Evolutionary conservation across 306 rosid species (phyloP), one percentile per base, ranked within the genome.

Genomic region (Abrus precatorius): DNA sequence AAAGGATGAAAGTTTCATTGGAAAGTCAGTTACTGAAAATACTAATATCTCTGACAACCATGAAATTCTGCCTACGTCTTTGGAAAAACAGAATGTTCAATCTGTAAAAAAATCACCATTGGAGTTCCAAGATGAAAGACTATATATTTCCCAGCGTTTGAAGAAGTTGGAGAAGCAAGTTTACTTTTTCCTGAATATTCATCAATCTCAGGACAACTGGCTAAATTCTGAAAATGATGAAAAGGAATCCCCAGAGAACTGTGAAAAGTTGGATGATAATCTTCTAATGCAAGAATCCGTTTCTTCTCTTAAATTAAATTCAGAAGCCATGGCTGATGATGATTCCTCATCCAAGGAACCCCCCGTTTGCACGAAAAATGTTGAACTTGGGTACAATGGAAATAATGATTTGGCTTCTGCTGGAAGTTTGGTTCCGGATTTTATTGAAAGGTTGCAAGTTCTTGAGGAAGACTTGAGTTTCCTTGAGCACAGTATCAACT

Each of bases 91-190:
- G 79, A 69, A 80, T 80, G 67, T 50, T n/a, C 81, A 49, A 57
- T 56, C 78, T 67, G 60, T 77, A 64, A 81, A 84, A 66, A 79
- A 73, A 74, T 57, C 89, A 34, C 40, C 66, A 5, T 74, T 76
- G 78, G 90, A 87, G 69, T 88, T 88, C 41, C 91, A 89, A 76
- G 86, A 87, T 76, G 99, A 89, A 83, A 93, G 85, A 84, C 52
- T 32, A 52, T 76, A 88, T 78, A 86, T 95, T 75, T 69, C 79
- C 38, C 78, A 90, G 59, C 57, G 84, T 73, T 83, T 95, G 82
- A 86, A 88, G 90, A 91, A 81, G 77, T 82, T 95, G 82, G 96
- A 95, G 90, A 89, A 85, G 79, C 78, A 88, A 84, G 88, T 91
- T 64, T 74, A 83, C 88, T 76, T 76, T 78, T 80, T 91, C 82